A percentile compares a stretch with the other conserved stretches of the same genome.
These are phyloP conservation scores for Hamamelis virginiana DNA, from an alignment of 164 flowering plant genomes.

Conservation along the genomic window DNA sequence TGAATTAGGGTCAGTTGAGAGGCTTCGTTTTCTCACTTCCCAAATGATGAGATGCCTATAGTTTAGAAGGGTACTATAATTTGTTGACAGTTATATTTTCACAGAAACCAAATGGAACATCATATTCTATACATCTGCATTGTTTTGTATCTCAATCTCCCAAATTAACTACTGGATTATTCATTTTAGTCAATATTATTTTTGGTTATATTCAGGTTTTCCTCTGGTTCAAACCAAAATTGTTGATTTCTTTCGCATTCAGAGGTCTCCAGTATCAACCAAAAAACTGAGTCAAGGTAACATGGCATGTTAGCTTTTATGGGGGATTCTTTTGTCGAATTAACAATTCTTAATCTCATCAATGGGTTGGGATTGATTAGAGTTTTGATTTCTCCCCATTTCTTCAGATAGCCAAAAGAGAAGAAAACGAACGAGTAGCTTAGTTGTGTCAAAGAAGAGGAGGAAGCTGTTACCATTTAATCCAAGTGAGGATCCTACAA, in stretches of 20 bases:
- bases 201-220: too few species aligned
- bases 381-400: background rate
- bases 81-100: background rate
- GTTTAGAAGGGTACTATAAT: too few species aligned
- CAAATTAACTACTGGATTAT: background rate
- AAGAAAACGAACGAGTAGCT: conserved; percentile 40
- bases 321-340: background rate
- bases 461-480: conserved; percentile 69
- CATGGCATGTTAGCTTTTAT: background rate
- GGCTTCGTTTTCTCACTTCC: too few species aligned
- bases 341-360: background rate
- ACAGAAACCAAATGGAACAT: background rate
- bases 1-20: too few species aligned
- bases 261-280: too few species aligned
- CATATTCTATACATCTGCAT: background rate
- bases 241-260: too few species aligned
- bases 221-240: too few species aligned
- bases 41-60: too few species aligned
- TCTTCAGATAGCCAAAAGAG: conserved; percentile 43
- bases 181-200: too few species aligned
- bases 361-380: conserved; percentile 1
- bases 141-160: background rate
- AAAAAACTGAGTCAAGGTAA: too few species aligned
- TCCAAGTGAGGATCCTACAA: conserved; percentile 60
- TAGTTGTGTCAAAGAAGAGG: conserved; percentile 64